phyloP scores from a whole-genome alignment of 768 basidiomycete genomes.

The Leucocoprinus birnbaumii region DNA sequence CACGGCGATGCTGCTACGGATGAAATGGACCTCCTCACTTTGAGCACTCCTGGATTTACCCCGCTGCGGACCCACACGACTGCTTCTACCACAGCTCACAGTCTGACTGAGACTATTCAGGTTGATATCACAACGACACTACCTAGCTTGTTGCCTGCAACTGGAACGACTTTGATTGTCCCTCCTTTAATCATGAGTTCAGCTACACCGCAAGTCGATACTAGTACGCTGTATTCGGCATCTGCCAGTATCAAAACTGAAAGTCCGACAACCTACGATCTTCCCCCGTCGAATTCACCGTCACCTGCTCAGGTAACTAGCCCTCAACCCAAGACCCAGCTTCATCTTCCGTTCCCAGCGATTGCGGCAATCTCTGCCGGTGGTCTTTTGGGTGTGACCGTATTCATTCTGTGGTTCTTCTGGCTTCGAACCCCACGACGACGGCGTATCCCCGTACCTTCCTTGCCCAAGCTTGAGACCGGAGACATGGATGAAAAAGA shows the following conservation, averaged over 20 bases:
- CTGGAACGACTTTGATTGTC: conserved; percentile 12
- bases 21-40: conserved; percentile 26
- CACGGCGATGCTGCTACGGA: conserved; percentile 27
- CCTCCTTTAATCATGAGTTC: conserved; percentile 10
- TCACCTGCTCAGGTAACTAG: background rate
- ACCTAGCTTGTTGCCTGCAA: conserved; percentile 10
- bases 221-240: background rate
- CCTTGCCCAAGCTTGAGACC: conserved; percentile 70
- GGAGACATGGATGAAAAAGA: conserved; percentile 41
- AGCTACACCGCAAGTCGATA: background rate
- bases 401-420: conserved; percentile 44
- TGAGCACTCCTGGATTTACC: conserved; percentile 22
- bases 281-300: background rate
- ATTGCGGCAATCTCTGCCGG: conserved; percentile 53
- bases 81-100: conserved; percentile 4
- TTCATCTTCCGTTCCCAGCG: conserved; percentile 7
- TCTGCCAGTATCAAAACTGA: background rate
- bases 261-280: background rate
- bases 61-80: conserved; percentile 16
- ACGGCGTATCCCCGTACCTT: conserved; percentile 62
- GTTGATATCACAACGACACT: background rate
- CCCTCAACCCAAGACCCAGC: background rate
- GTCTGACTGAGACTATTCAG: background rate
- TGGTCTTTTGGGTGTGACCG: conserved; percentile 44
- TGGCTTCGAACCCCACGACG: conserved; percentile 47